Evolutionary conservation across 495 filamentous ascomycete genomes (phyloP), one percentile per base, ranked within the genome.

Genomic region (Aeminium ludgeri): DNA sequence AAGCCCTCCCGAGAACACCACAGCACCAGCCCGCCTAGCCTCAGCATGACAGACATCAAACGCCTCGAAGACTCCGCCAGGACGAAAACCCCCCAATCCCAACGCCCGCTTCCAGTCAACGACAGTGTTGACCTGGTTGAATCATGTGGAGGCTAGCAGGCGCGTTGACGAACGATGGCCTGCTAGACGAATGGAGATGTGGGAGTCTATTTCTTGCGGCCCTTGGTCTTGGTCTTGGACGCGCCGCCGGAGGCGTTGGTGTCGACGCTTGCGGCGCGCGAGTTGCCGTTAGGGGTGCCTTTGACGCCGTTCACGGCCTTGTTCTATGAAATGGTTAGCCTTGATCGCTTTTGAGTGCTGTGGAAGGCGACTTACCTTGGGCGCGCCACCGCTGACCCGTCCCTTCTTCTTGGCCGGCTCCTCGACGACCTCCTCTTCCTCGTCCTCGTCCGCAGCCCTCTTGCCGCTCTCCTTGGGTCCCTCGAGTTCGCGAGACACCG

Each of bases 401-500:
- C 73, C 69, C 69, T 89, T 92, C 73, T 95, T 97, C 72, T 86
- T 86, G 1, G 75, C 76, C 25, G 87, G 86, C 1, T 77, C 76
- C 55, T 76, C 70, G 19, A 74, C 75, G 8, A 77, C 64, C 41
- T 80, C 69, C 44, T 70, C 73, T 15, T 82, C 79, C 49, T 87
- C 84, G 44, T 94, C 86, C 7, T 67, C 62, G 34, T 73, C 72
- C 5, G 63, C 70, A 37, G 89, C 82, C 43, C 82, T 82, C 46
- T 83, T 83, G 38, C 76, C 72, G 23, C 65, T 65, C 57, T 85
- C 89, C 44, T 68, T 73, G 0, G 61, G 56, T 2, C 42, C 42
- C 56, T 95, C 87, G 58, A 95, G 93, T 59, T 99, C 91, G 56
- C 86, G 74, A 25, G 85, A 78, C 18, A 99, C 80, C 2, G 91